Percentiles rank a stretch among this genome's conserved stretches.
Evolutionary conservation across 495 filamentous ascomycete species (phyloP).

Genomic region (Penicillium crystallinum): DNA sequence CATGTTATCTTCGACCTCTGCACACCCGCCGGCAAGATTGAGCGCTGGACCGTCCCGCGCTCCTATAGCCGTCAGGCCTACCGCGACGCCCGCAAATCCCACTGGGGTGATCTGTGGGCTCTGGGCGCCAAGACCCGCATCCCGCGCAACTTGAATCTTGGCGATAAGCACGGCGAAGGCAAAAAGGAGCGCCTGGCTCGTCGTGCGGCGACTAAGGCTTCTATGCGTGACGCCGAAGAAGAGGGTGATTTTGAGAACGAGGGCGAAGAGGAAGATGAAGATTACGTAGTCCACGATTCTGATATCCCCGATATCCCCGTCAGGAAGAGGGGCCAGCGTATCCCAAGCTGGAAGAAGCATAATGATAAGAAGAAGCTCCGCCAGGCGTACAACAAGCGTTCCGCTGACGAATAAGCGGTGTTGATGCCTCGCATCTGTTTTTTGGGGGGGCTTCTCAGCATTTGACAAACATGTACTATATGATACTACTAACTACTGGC

Average conservation of each 20-base stretch:
- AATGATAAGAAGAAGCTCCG: constrained; percentile 40
- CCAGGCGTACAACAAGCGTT: constrained; percentile 36
- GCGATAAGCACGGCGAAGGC: constrained; percentile 52
- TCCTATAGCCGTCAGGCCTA: constrained; percentile 76
- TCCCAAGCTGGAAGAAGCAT: constrained; percentile 46
- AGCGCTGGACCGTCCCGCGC: constrained; percentile 87
- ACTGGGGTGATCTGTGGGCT: constrained; percentile 95
- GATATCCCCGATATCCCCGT: constrained; percentile 17
- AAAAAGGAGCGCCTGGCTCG: constrained; percentile 43
- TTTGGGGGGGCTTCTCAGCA: constrained; percentile 1
- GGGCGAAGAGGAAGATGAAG: constrained; percentile 24
- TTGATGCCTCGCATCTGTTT: constrained; percentile 16
- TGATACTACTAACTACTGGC: constrained; percentile 1
- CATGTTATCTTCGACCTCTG: constrained; percentile 90
- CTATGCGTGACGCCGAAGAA: constrained; percentile 20
- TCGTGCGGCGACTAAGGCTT: constrained; percentile 29
- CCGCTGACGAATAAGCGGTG: constrained; percentile 17
- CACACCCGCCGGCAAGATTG: constrained; percentile 78
- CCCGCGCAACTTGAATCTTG: constrained; percentile 54
- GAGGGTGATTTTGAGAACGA: constrained; percentile 14
- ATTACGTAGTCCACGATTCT: constrained; percentile 8
- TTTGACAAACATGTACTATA: constrained; percentile 8
- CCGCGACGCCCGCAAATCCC: constrained; percentile 82
- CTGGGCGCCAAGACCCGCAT: constrained; percentile 86
- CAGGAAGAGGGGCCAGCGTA: constrained; percentile 37